Evolutionary conservation across 208 protist genomes (phyloP).

Genomic region (Phytomonas francai): DNA sequence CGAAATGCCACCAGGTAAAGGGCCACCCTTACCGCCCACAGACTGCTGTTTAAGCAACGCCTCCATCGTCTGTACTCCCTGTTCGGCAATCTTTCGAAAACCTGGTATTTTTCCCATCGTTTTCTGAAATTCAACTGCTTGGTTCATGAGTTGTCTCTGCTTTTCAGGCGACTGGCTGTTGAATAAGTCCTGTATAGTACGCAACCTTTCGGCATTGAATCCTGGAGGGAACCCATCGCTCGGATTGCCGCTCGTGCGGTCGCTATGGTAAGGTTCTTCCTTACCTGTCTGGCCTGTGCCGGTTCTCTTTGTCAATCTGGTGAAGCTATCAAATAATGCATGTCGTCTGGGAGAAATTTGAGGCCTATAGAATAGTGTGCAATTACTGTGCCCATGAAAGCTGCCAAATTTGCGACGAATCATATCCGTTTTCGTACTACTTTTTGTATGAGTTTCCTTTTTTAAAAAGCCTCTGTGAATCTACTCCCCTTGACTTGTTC

Average conservation of each 20-base stretch:
- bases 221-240: conserved; percentile 28
- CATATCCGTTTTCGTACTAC: neutral
- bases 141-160: conserved; percentile 77
- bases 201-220: conserved; percentile 55
- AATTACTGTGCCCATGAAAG: neutral
- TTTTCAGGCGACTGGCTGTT: conserved; percentile 61
- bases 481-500: neutral
- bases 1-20: neutral
- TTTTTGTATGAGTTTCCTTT: conserved; percentile 1
- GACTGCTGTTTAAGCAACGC: conserved; percentile 45
- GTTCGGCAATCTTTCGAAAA: conserved; percentile 58
- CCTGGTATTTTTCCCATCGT: conserved; percentile 68
- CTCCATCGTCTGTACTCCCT: conserved; percentile 64
- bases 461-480: neutral
- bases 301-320: conserved; percentile 1
- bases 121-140: conserved; percentile 78
- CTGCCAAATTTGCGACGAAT: neutral
- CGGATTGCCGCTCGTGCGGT: neutral
- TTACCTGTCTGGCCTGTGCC: neutral
- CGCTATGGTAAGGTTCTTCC: neutral
- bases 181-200: conserved; percentile 71
- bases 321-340: neutral
- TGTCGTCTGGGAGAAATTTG: neutral
- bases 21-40: neutral
- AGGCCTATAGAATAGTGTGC: neutral